Evolutionary conservation across 495 filamentous ascomycete genomes (phyloP).

Genomic region (Penicillium cataractarum): DNA sequence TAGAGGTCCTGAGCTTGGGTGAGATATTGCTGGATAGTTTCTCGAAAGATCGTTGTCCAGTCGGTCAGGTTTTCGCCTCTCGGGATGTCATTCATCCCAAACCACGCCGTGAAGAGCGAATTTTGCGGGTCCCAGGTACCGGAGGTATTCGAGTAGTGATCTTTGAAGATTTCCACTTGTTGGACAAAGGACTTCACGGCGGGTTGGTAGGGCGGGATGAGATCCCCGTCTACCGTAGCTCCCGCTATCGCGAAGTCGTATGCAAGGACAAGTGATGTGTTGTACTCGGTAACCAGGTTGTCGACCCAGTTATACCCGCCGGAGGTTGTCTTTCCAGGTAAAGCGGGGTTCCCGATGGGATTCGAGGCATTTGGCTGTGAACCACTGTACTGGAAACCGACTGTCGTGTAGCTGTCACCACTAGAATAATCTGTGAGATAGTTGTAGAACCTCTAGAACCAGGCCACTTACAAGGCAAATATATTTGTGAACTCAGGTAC

Average conservation of each 20-base stretch:
- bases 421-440: not conserved
- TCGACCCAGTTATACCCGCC: not conserved
- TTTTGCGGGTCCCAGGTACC: not conserved
- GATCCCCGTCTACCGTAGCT: not conserved
- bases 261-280: not conserved
- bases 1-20: not conserved
- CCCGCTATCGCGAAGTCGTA: not conserved
- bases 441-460: not conserved
- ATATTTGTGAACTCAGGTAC: not conserved
- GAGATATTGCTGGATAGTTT: not conserved
- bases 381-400: not conserved
- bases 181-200: not conserved
- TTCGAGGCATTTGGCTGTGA: conserved; percentile 2
- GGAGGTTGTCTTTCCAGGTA: not conserved
- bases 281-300: not conserved
- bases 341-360: not conserved
- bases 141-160: not conserved
- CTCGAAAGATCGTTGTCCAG: not conserved
- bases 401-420: not conserved
- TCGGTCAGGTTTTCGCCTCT: not conserved
- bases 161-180: not conserved
- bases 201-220: not conserved
- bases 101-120: not conserved
- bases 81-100: not conserved
- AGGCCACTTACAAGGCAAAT: not conserved